Evolutionary conservation across 495 filamentous ascomycete genomes (phyloP), one percentile per base, ranked within the genome.

Genomic region (Neurospora cerealis): DNA sequence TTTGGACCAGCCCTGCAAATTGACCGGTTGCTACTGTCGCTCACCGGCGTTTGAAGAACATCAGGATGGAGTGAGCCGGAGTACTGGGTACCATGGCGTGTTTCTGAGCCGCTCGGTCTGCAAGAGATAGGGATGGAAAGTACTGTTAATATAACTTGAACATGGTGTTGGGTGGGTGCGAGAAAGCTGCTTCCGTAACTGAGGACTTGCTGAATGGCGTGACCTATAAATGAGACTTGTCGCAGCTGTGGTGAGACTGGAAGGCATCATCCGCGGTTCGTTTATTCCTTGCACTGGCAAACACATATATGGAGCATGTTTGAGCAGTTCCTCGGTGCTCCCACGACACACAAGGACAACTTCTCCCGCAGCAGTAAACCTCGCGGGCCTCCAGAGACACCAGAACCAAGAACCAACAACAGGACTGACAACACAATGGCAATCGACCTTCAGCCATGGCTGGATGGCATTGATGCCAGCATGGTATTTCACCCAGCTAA

Each of bases 401-500:
- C 15, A 9, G 2, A 62, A 62, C 28, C 54, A 62, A 62, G 28
- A 62, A 62, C 28, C 42, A 3, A 36, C 70, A 5, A 41, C 11
- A 40, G 13, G 5, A n/a, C 13, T 6, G 44, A 40, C n/a, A 70
- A 6, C 15, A 36, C 69, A 71, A 72, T 73, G 46, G 42, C 60
- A 0, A 21, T 72, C 40, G 70, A 72, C 32, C 32, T 40, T 60
- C 39, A 36, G 72, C 72, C 66, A 37, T 75, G 73, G 70, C 69
- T 80, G 32, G 76, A 80, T 9, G 74, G 71, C 11, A 75, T 81
- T 70, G 77, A 81, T 75, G 54, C 54, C 13, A 78, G 70, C 73
- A 81, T 81, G 80, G 48, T n/a, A 1, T 81, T 80, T 44, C 72
- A 42, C 19, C 81, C 80, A 21, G 83, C 84, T 34, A 76, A 81